Conservation (phyloP, 169 alveolate genomes). For the Cryptosporidium meleagridis region DNA sequence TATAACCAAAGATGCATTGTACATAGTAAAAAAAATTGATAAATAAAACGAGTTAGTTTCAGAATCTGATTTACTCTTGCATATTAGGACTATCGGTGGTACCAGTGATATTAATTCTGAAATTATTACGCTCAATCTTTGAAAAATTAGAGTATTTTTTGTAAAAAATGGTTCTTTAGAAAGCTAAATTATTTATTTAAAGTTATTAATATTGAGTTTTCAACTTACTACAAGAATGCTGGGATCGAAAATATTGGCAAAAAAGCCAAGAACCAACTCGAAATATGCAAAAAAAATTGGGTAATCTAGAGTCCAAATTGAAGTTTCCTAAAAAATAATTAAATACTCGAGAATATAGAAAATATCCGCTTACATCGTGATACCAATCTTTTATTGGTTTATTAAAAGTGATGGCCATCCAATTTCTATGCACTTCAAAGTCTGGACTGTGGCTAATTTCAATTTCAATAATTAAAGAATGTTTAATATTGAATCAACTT, state of each 20-base stretch:
- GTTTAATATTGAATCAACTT: not conserved
- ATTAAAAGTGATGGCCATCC: conserved; percentile 87
- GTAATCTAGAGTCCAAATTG: conserved; percentile 88
- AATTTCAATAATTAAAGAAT: not conserved
- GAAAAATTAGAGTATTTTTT: conserved; percentile 77
- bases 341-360: not conserved
- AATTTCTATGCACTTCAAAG: conserved; percentile 90
- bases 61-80: not conserved
- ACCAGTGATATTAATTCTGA: conserved; percentile 78
- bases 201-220: not conserved
- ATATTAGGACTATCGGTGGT: conserved; percentile 22
- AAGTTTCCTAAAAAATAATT: conserved; percentile 71
- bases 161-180: conserved; percentile 71
- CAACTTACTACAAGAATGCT: conserved; percentile 77
- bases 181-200: conserved; percentile 15
- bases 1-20: conserved; percentile 83
- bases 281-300: conserved; percentile 89
- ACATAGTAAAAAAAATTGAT: conserved; percentile 67
- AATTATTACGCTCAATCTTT: conserved; percentile 82
- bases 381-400: conserved; percentile 86
- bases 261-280: conserved; percentile 82
- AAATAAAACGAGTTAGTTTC: conserved; percentile 3
- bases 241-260: conserved; percentile 81
- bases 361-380: conserved; percentile 64
- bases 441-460: conserved; percentile 77